phyloP scores from a whole-genome alignment of 2,329 filamentous ascomycete genomes.

The Pseudocercospora fuligena region DNA sequence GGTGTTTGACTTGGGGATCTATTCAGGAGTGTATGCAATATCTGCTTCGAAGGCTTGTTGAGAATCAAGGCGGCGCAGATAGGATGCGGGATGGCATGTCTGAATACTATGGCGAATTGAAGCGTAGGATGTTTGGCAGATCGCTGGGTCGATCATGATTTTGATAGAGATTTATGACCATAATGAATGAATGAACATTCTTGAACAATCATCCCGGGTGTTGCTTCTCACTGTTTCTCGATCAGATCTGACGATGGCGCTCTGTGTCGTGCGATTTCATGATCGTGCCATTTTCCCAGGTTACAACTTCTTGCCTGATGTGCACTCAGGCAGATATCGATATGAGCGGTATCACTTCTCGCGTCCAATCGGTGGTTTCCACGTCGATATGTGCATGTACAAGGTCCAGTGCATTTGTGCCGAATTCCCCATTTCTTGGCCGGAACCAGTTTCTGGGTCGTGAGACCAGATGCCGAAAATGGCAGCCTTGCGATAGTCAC shows the following conservation, averaged over 20 bases:
- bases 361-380: not conserved
- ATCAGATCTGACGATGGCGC: not conserved
- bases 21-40: slow-evolving; percentile 40
- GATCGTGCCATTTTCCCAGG: too few relatives aligned
- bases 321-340: too few relatives aligned
- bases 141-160: not conserved
- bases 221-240: not conserved
- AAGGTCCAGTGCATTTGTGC: not conserved
- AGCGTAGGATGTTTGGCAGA: slow-evolving; percentile 4
- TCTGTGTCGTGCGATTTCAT: not conserved
- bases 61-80: slow-evolving; percentile 36
- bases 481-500: slow-evolving; percentile 6
- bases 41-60: slow-evolving; percentile 33
- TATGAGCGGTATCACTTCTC: not conserved
- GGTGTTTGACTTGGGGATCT: slow-evolving; percentile 38
- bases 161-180: not conserved
- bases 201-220: not conserved
- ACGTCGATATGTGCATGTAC: not conserved
- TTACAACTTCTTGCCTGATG: too few relatives aligned
- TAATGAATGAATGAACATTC: not conserved
- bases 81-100: slow-evolving; percentile 20
- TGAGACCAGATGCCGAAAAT: not conserved
- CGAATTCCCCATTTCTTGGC: not conserved
- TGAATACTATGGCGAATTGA: slow-evolving; percentile 6
- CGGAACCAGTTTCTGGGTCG: not conserved